Evolutionary conservation across 2,329 filamentous ascomycete species (phyloP).

Genomic region (Ilyonectria mors-panacis): DNA sequence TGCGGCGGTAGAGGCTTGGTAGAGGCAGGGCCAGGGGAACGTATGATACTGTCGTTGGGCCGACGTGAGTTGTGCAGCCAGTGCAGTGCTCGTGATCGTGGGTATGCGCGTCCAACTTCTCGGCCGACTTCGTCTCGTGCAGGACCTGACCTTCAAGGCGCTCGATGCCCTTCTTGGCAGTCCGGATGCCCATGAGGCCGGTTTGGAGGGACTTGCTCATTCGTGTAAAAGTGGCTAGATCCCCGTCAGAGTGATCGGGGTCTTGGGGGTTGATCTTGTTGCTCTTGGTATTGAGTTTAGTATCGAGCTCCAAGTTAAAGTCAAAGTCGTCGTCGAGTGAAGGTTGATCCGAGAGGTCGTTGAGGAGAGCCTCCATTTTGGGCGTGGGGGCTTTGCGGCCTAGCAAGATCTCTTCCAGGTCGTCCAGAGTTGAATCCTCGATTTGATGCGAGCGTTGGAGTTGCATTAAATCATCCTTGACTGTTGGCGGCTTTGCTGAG

Average conservation of each 20-base stretch:
- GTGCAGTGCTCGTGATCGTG: slow-evolving; percentile 35
- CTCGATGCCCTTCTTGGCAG: slow-evolving; percentile 71
- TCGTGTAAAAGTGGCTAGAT: slow-evolving; percentile 62
- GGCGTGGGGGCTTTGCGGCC: slow-evolving; percentile 52
- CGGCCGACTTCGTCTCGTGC: slow-evolving; percentile 49
- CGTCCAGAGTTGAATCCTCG: slow-evolving; percentile 73
- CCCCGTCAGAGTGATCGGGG: slow-evolving; percentile 53
- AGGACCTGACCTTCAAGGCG: slow-evolving; percentile 68
- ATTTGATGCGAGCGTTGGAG: slow-evolving; percentile 68
- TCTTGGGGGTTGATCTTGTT: slow-evolving; percentile 41
- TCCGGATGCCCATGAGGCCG: slow-evolving; percentile 67
- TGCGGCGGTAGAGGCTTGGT: slow-evolving; percentile 62
- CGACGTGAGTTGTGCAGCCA: slow-evolving; percentile 34
- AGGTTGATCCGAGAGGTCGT: slow-evolving; percentile 45
- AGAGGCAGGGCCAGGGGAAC: slow-evolving; percentile 61
- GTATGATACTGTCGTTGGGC: slow-evolving; percentile 50
- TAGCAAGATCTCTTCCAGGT: slow-evolving; percentile 66
- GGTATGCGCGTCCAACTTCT: slow-evolving; percentile 34
- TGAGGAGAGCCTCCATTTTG: slow-evolving; percentile 44
- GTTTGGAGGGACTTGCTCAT: slow-evolving; percentile 69
- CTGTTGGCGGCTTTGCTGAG: slow-evolving; percentile 67
- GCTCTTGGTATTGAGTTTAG: slow-evolving; percentile 44
- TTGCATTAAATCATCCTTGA: slow-evolving; percentile 69
- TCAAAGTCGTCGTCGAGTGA: slow-evolving; percentile 41
- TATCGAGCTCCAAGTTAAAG: slow-evolving; percentile 46